Conservation (phyloP, 2,329 filamentous ascomycete species). For the Metarhizium anisopliae region DNA sequence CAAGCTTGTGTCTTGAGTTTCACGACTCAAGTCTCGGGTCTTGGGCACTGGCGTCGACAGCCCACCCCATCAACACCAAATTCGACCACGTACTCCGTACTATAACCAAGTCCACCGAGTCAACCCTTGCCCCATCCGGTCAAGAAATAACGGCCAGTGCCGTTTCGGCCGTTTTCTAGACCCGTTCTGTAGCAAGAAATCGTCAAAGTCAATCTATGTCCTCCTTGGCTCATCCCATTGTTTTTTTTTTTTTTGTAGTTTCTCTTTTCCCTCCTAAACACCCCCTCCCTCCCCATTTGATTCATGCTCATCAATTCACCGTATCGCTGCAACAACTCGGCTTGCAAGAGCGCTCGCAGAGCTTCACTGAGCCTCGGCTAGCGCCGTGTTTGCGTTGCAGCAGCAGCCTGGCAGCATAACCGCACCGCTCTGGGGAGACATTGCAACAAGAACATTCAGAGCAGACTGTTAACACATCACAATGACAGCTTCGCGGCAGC, state of each 20-base stretch:
- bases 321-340: neutral
- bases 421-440: too few species aligned
- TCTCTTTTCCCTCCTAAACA: neutral
- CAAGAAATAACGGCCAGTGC: constrained; percentile 2
- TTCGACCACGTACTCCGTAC: neutral
- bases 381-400: neutral
- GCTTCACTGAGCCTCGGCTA: neutral
- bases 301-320: neutral
- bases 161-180: neutral
- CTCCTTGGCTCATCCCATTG: neutral
- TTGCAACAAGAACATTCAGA: neutral
- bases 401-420: neutral
- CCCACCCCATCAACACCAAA: constrained; percentile 2
- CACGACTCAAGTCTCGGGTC: neutral
- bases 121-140: constrained; percentile 7
- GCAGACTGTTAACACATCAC: constrained; percentile 3
- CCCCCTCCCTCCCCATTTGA: neutral
- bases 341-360: neutral
- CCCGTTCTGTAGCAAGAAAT: neutral
- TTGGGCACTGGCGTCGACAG: constrained; percentile 5
- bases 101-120: neutral
- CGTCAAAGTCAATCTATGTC: neutral
- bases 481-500: constrained; percentile 5
- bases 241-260: neutral
- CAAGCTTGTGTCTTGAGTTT: neutral